Evolutionary conservation across 1,284 basidiomycete genomes (phyloP), one percentile per base, ranked within the genome.

Genomic region (Boletus semigastroideus): DNA sequence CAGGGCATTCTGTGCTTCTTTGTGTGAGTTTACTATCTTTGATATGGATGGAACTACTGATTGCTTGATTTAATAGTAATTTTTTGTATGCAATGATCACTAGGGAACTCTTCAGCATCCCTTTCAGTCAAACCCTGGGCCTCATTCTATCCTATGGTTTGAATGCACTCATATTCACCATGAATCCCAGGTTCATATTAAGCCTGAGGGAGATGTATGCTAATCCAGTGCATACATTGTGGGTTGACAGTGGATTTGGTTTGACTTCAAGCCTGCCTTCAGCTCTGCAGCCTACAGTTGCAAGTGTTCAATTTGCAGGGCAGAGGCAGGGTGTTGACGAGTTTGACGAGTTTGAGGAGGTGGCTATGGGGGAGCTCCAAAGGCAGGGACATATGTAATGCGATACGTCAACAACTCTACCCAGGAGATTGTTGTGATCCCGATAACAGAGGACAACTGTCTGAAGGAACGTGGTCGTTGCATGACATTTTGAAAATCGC

Each of bases 1-100:
- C 45, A 59, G 42, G 57, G 57, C n/a, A 22, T 58, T 3, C 5
- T 59, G 1, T 58, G 59, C 30, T 58, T 58, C 16, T 0, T 52
- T 3, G 22, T 48, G 57, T 59, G 9, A 3, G 57, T 48, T 25
- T 25, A 25, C 25, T 25, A 5, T 6, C 5, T 25, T 25, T 4
- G 7, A 2, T 17, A 6, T 25, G 25, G 25, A 25, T 25, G 25
- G 25, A 5, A 25, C 19, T 42, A 0, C 46, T 47, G 11, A 16
- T 12, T 25, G 37, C 3, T 2, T 13, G 3, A 25, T 9, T 19
- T 1, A 1, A 34, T 10, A 53, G 54, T 0, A 55, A 55, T 31
- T 36, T 55, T 20, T 30, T 40, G 1, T 25, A 33, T 41, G 46
- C 20, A 6, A 16, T 13, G 1, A 5, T 57, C 12, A 34, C 27